phyloP scores from a whole-genome alignment of 176 grass and related monocot genomes.

The Ensete glaucum region DNA sequence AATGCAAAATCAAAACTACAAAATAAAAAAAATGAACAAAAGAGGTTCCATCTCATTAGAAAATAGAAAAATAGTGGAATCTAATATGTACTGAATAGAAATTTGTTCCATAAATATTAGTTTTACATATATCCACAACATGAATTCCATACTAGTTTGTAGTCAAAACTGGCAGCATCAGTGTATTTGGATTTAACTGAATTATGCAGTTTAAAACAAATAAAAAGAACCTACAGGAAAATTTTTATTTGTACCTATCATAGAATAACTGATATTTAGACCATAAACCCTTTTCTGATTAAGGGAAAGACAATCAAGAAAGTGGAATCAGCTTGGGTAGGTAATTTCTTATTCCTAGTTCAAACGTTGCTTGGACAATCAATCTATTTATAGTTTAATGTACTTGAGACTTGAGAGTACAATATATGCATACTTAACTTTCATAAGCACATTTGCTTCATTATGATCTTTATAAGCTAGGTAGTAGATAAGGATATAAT shows the following conservation, averaged over 20 bases:
- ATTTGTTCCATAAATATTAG: no score
- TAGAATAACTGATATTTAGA: neutral
- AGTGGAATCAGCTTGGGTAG: neutral
- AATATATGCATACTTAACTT: no score
- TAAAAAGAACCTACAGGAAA: neutral
- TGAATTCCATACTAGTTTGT: neutral
- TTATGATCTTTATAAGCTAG: no score
- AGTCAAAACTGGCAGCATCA: neutral
- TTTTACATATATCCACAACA: neutral
- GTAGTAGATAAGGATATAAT: no score
- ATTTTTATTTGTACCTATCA: neutral
- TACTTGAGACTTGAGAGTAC: no score
- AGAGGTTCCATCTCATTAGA: slow-evolving; percentile 2
- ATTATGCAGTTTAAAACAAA: slow-evolving; percentile 3
- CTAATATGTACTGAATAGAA: no score
- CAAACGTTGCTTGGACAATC: neutral
- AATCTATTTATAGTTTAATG: no score
- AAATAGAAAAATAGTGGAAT: neutral
- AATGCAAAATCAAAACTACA: slow-evolving; percentile 95
- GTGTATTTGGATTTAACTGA: neutral
- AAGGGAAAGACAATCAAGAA: neutral
- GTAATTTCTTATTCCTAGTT: neutral
- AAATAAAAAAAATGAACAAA: slow-evolving; percentile 13
- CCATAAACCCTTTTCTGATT: neutral
- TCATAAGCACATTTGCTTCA: no score